Base-by-base conservation (phyloP, 192 early-diverging fungal species). In the Chytriomyces sp. region DNA sequence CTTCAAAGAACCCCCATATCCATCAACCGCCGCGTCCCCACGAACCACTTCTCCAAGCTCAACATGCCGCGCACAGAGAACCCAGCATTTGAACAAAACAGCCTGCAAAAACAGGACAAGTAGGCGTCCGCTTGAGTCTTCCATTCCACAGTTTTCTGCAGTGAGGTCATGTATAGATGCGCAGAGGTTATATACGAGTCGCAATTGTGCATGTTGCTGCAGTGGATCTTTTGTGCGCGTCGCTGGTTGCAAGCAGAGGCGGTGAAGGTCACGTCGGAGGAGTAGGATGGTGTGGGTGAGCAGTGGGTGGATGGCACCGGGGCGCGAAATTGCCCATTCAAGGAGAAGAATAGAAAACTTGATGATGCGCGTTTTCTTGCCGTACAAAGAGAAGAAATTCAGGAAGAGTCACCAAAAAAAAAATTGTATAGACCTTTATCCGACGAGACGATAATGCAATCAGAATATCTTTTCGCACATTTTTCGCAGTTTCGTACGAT, bases 241-340 rank as follows among this genome's bases (percentile, higher is more conserved):
- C 11, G 26, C 24, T 16, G 72, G 72, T 18, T 63, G 28, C 48
- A 66, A 9, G 28, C 28, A 11, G 18, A 50, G n/a, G 28, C 62
- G 74, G 9, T 65, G 64, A n/a, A 44, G 35, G 53, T 77, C 76
- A 13, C 76, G 76, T 18, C 67, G 64, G 35, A 77, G 76, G 23
- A 28, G 10, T 3, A 77, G 67, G 44, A 77, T 60, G 67, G 59
- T 48, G 50, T 77, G 76, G 18, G 61, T 23, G 18, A 77, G 45
- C 24, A 77, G 76, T 2, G 76, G 76, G 59, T 77, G 76, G 48
- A 77, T 73, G 44, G 45, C 76, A 20, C 64, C 59, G 13, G 64
- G 57, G 45, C 76, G 64, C 9, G 18, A 62, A 28, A 77, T 59
- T n/a, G 49, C 8, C 76, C 76, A 68, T 20, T 76, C 75, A 11